Percentiles rank a stretch among this genome's conserved stretches.
Conservation (phyloP, 495 filamentous ascomycete species). For the Staphylotrichum longicolle region DNA sequence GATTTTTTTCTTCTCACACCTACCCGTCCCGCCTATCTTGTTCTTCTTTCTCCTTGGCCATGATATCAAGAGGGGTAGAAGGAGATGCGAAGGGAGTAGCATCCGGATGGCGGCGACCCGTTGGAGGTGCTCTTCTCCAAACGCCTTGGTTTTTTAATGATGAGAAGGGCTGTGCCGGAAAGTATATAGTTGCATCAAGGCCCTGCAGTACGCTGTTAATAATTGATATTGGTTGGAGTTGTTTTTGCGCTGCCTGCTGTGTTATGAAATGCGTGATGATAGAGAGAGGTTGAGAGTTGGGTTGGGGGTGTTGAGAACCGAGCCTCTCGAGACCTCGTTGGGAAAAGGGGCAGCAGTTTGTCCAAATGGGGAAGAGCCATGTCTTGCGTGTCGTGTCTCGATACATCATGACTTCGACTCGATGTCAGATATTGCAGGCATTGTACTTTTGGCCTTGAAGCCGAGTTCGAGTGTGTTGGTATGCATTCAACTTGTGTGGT, state of each 20-base stretch:
- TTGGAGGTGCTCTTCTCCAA: conserved; percentile 10
- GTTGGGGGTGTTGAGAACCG: no score
- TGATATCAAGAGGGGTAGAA: conserved; percentile 9
- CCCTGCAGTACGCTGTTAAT: conserved; percentile 6
- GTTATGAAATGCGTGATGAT: no score
- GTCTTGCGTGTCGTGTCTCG: not conserved
- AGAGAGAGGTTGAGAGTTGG: no score
- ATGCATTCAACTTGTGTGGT: no score
- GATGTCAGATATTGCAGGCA: no score
- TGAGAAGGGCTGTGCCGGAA: not conserved
- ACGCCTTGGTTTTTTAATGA: conserved; percentile 11
- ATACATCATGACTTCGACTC: no score
- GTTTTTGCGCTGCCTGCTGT: no score
- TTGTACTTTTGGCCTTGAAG: no score
- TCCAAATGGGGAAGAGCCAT: no score
- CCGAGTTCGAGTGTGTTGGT: no score
- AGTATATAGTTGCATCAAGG: conserved; percentile 17
- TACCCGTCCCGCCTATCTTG: not conserved
- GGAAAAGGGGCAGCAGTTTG: no score
- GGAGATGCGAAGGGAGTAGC: conserved; percentile 1
- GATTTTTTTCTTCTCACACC: conserved; percentile 1
- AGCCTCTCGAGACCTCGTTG: no score
- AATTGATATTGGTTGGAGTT: conserved; percentile 6
- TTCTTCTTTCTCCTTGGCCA: conserved; percentile 13
- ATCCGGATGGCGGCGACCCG: conserved; percentile 22